Base-by-base conservation (phyloP, 495 filamentous ascomycete genomes). In the Penicillium angulare region DNA sequence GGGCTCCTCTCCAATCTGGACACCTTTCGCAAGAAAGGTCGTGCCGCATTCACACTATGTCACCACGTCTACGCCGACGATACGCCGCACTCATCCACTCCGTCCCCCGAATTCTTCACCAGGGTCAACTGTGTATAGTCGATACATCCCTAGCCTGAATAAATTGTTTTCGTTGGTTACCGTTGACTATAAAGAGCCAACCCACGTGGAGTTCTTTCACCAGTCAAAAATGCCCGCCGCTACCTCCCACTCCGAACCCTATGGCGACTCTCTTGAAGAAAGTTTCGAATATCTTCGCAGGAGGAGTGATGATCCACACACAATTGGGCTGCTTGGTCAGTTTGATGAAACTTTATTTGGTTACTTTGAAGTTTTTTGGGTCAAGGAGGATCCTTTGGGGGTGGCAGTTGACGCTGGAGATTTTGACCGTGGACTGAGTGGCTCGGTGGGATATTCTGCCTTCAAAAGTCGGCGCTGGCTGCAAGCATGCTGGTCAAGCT, bases 371-470 rank as follows among this genome's bases (percentile, higher is more conserved):
- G 41, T 44, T 20, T 44, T 32, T 18, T 44, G 41, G 41, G 41
- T 24, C 15, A 44, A 83, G 74, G 83, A 86, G 60, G 79, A 86
- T 56, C 69, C 72, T 43, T 69, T 82, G 15, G 81, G 82, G 45
- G 78, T 80, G 5, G 79, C 84, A 66, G 83, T 82, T 66, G 56
- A 67, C 35, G 75, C 80, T 6, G 70, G 69, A 22, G 76, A 81
- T 61, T 84, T 71, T 57, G 83, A 86, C 56, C 81, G 83, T 13
- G 83, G 83, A 3, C 75, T 82, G 5, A 81, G 85, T 65, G 80
- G 76, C 6, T 73, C 85, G 9, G 80, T 86, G 1, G 83, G 83
- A 29, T 79, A 85, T 53, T 69, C 76, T 42, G 68, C 69, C 16
- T 86, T 74, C 68, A 73, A 80, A 5, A 82, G 80, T 24, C 73